phyloP scores from a whole-genome alignment of 2,329 filamentous ascomycete species.

The Aulographum hederae region DNA sequence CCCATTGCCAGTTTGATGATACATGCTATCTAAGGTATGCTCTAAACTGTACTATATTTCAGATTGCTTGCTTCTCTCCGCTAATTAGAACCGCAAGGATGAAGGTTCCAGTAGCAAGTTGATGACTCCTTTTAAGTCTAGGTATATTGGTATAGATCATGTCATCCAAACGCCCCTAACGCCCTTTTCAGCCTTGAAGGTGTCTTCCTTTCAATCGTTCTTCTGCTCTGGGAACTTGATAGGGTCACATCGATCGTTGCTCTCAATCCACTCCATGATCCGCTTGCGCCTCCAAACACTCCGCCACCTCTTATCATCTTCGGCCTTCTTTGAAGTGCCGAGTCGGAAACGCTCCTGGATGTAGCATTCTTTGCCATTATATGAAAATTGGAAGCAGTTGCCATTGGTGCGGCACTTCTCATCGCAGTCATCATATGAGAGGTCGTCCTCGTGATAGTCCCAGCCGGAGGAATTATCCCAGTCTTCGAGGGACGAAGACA shows the following conservation, averaged over 20 bases:
- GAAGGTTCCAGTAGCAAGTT: too few species aligned
- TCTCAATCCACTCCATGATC: conserved; percentile 1
- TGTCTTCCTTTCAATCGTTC: too few species aligned
- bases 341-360: conserved; percentile 1
- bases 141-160: too few species aligned
- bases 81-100: too few species aligned
- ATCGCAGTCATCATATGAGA: neutral
- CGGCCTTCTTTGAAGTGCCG: neutral
- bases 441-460: neutral
- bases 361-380: conserved; percentile 1
- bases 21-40: too few species aligned
- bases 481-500: conserved; percentile 1
- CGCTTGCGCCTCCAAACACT: conserved; percentile 1
- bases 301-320: conserved; percentile 1
- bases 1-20: too few species aligned
- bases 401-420: neutral
- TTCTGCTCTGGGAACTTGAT: too few species aligned
- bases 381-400: conserved; percentile 1
- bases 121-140: too few species aligned
- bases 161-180: too few species aligned
- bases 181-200: too few species aligned
- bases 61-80: too few species aligned
- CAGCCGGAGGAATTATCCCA: conserved; percentile 2
- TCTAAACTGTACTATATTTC: too few species aligned
- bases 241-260: neutral